phyloP scores from a whole-genome alignment of 2,329 filamentous ascomycete species.

The Exophiala sp. region DNA sequence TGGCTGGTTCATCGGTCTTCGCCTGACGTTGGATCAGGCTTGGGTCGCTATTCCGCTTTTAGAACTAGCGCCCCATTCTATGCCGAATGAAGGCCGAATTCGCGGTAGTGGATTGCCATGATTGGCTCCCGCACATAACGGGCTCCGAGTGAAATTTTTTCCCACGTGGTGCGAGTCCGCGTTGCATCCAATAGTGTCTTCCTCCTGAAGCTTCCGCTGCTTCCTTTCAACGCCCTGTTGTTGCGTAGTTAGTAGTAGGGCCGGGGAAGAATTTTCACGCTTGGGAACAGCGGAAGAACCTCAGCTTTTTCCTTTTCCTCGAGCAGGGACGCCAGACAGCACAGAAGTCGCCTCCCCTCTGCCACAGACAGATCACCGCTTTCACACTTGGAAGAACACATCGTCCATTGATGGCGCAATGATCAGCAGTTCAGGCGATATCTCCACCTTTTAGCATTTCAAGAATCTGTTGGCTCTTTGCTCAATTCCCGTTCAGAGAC shows the following conservation, averaged over 20 bases:
- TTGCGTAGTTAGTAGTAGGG: too few relatives aligned
- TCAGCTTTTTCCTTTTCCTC: background rate
- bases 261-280: constrained; percentile 6
- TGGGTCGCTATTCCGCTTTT: constrained; percentile 13
- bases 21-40: constrained; percentile 29
- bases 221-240: background rate
- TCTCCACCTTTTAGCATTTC: background rate
- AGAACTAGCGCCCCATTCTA: constrained; percentile 5
- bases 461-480: background rate
- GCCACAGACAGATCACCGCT: background rate
- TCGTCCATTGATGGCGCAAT: background rate
- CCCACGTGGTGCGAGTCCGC: constrained; percentile 14
- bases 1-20: constrained; percentile 10
- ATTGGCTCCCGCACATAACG: constrained; percentile 25
- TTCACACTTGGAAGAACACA: background rate
- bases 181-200: background rate
- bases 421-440: background rate
- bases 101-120: constrained; percentile 3
- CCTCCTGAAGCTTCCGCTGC: background rate
- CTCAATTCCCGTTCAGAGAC: background rate
- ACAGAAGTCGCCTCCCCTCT: background rate
- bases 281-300: background rate
- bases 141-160: constrained; percentile 23
- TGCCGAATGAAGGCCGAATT: constrained; percentile 11
- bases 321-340: background rate